Base-by-base conservation (phyloP, 2,329 filamentous ascomycete genomes). In the Neodidymelliopsis sp. region DNA sequence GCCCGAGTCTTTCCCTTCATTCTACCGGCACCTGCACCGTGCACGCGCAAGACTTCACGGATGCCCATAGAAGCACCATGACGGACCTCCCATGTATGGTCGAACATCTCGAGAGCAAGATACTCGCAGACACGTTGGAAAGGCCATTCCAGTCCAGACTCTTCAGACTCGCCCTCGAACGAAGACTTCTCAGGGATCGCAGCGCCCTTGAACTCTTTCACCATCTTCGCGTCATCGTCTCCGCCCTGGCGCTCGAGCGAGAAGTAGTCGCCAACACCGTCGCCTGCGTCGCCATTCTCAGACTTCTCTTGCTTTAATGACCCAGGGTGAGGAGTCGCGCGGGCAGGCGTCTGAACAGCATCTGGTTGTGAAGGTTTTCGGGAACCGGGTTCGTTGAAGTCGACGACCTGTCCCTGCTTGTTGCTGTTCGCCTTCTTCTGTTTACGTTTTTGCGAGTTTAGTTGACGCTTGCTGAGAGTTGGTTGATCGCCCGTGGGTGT, bases 61-160 rank as follows among this genome's bases (percentile, higher is more conserved):
- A 99, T 78, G 9, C 91, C 94, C 87, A 99, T 94, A 11, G 94
- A 92, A 46, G 95, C 94, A 64, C 94, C 94, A 71, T 99, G 94
- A 12, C 94, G 88, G 6, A 92, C 91, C 73, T 99, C 94, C 95
- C 94, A 99, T 36, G 88, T 87, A 2, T 89, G 80, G 67, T 99
- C 93, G 62, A 99, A 97, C 1, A 99, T 81, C 68, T 99, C 94
- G 24, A 97, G 82, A 65, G 90, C 93, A 49, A 99, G 82, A 63
- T 97, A 94, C 54, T 97, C 94, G 71, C 91, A 97, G 25, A 99
- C 84, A 42, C 91, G 86, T 65, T 97, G 92, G 65, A 90, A 97
- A 0, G 94, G 94, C 94, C 94, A 99, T 68, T 95, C 90, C 3
- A 83, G 80, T 2, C 91, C 91, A 62, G 93, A 84, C 49, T 89